Evolutionary conservation across 805 yeast species (phyloP), one percentile per base, ranked within the genome.

Genomic region (Kluyveromyces siamensis): DNA sequence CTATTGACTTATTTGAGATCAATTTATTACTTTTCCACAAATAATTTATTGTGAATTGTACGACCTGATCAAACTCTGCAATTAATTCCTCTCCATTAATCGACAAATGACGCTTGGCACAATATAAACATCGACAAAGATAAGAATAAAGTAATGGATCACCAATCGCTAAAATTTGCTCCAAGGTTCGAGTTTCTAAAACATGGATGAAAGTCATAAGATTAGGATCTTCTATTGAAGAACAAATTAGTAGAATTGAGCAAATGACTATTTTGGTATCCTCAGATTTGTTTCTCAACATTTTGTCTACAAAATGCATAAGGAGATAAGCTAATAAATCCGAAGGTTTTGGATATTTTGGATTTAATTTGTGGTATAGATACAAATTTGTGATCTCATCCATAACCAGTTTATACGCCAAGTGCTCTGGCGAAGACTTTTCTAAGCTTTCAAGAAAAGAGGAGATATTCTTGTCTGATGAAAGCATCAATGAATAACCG

Each of bases 41-140:
- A 21, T 30, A 30, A n/a, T 43, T 21, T 13, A 43, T 33, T 27
- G 35, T 30, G 11, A 30, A 30, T 7, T 30, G 35, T 11, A 30
- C 7, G 14, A 13, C 14, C 7, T 30, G 14, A 30, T 30, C 14
- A 30, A 30, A 13, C 8, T 30, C 14, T 8, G 35, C 35, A 30
- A 30, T 7, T 11, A 30, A 13, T 30, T 30, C 8, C 11, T 30
- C 14, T 5, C 7, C 14, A 13, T 30, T 13, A 10, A 10, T 30
- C 17, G 39, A 33, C 10, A 44, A 36, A 17, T 44, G 11, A 48
- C 40, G 9, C 48, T 30, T 14, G 47, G 17, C 25, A 33, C 43
- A 8, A 37, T 25, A 48, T 58, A 59, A 30, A 30, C 35, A 30
- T 10, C 14, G 35, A 7, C 35, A 30, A 30, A 30, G 35, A 30